phyloP scores from a whole-genome alignment of 2,329 filamentous ascomycete genomes.

The Ophiostoma ips region DNA sequence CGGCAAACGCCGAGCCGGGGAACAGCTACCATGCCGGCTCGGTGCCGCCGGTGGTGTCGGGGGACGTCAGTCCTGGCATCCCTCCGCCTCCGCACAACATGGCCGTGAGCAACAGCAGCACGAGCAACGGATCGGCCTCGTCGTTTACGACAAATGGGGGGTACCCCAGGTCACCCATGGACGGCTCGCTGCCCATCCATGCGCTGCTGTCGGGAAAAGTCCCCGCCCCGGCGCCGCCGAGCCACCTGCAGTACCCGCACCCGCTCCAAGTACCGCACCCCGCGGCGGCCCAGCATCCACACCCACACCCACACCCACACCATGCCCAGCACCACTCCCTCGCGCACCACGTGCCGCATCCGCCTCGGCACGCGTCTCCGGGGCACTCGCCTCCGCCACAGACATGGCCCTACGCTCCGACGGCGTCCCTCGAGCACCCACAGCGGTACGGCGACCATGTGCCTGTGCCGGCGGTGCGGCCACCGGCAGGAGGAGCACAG shows the following conservation, averaged over 20 bases:
- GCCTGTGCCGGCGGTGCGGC: neutral
- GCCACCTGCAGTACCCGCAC: neutral
- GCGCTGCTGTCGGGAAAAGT: slow-evolving; percentile 26
- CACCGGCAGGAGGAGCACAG: neutral
- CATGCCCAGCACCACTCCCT: too few species aligned
- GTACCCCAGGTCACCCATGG: slow-evolving; percentile 32
- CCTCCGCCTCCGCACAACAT: slow-evolving; percentile 17
- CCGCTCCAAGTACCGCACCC: neutral
- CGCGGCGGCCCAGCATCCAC: neutral
- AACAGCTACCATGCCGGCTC: neutral
- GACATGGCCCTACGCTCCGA: neutral
- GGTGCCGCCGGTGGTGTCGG: neutral
- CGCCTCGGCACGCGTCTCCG: neutral
- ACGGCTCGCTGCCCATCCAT: slow-evolving; percentile 40
- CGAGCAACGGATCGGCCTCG: slow-evolving; percentile 21
- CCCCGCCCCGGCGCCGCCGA: too few species aligned
- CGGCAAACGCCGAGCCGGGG: slow-evolving; percentile 11
- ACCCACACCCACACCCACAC: neutral
- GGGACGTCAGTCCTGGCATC: slow-evolving; percentile 17
- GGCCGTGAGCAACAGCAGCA: slow-evolving; percentile 12
- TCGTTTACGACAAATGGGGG: slow-evolving; percentile 22
- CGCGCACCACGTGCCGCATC: neutral
- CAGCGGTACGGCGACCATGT: neutral
- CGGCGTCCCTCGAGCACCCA: neutral
- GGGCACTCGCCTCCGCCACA: neutral